Evolutionary conservation across 805 yeast species (phyloP), one percentile per base, ranked within the genome.

Genomic region (Starmera dryadoides): DNA sequence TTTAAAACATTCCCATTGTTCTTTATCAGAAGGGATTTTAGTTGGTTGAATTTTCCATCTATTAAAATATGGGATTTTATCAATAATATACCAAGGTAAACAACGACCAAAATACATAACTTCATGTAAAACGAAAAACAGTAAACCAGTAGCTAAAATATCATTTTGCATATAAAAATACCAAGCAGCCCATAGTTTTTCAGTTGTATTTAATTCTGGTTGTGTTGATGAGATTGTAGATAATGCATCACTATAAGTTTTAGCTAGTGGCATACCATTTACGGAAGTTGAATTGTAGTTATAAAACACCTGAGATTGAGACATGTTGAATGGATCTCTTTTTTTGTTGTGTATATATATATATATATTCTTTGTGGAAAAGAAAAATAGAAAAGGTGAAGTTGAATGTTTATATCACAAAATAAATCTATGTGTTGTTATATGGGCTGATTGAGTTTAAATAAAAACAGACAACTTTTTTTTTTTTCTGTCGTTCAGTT

Each of bases 1-100:
- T 62, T 86, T 84, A 51, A 86, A 69, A 64, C 98, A 91, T 62
- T 86, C 88, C 89, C 94, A 79, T 62, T 91, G 97, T 66, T 91
- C 96, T 58, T 73, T 72, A 43, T 75, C 73, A 35, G 85, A 69
- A 31, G 96, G 96, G 39, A 81, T 63, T 59, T 86, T 86, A 31
- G 83, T 75, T 35, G 86, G 88, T 69, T 91, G 98, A 51, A 93
- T 82, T 66, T 91, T 91, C 71, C 77, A 91, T 62, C 74, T 78
- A 54, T 79, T 75, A 74, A 91, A 93, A 59, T 74, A 86, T 30
- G 95, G 94, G 43, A 88, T 77, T 53, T 75, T 71, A 61, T 89
- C 98, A 49, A 91, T 75, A 47, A 91, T 73, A 60, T 77, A 75
- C 97, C 97, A 91, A 17, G 98, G 98, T 47, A 91, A 55, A 56